Percentiles rank a stretch among this genome's conserved stretches.
Evolutionary conservation across 2,329 filamentous ascomycete genomes (phyloP).

Genomic region (Paecilomyces formosus): DNA sequence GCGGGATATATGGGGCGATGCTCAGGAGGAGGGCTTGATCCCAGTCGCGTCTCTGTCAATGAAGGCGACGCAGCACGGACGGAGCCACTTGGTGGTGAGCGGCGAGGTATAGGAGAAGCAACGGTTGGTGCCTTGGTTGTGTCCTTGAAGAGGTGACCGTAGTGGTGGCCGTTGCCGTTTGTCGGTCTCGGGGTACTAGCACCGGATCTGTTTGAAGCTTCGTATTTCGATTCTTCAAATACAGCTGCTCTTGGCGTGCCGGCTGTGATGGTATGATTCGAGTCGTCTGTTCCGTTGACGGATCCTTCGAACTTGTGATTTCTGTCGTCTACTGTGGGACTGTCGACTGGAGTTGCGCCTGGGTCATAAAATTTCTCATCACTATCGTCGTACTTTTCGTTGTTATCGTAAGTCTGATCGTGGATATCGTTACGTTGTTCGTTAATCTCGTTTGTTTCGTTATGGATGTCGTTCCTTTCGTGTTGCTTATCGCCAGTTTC

Average conservation of each 20-base stretch:
- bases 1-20: slow-evolving; percentile 15
- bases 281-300: slow-evolving; percentile 3
- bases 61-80: slow-evolving; percentile 24
- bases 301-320: slow-evolving; percentile 1
- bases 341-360: background rate
- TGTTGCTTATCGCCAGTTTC: background rate
- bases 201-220: background rate
- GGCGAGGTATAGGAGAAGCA: background rate
- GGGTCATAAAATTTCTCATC: background rate
- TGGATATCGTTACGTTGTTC: background rate
- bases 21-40: slow-evolving; percentile 17
- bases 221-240: slow-evolving; percentile 1
- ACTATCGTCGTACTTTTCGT: background rate
- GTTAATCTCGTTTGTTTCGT: background rate
- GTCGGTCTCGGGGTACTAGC: background rate
- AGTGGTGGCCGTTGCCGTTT: background rate
- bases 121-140: background rate
- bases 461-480: background rate
- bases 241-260: background rate
- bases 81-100: slow-evolving; percentile 7
- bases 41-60: slow-evolving; percentile 20
- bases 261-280: slow-evolving; percentile 4
- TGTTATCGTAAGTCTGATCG: background rate
- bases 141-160: background rate
- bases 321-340: slow-evolving; percentile 1